Evolutionary conservation across 768 basidiomycete genomes (phyloP).

Genomic region (Boletus fagicola): DNA sequence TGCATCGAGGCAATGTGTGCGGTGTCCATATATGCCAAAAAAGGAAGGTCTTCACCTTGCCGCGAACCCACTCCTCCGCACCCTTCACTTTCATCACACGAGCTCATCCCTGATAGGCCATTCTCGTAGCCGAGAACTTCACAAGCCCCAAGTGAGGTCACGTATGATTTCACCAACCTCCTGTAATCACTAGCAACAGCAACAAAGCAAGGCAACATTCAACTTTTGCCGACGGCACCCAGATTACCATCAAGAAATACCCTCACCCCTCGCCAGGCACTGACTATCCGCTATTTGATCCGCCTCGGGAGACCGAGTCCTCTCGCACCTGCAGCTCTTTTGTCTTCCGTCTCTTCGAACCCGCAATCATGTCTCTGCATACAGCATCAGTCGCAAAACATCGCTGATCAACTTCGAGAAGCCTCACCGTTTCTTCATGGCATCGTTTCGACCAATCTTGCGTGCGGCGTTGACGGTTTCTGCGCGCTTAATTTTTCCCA

Average conservation of each 20-base stretch:
- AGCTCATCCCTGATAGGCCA: neutral
- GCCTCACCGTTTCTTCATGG: slow-evolving; percentile 67
- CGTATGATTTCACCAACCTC: neutral
- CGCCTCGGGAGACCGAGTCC: neutral
- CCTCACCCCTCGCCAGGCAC: neutral
- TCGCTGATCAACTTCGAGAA: neutral
- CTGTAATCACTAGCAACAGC: neutral
- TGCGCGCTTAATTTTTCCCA: slow-evolving; percentile 82
- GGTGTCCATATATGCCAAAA: neutral
- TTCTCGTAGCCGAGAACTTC: neutral
- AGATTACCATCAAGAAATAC: too few species aligned
- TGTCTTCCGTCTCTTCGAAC: slow-evolving; percentile 63
- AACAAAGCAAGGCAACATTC: slow-evolving; percentile 10
- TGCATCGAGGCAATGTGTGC: slow-evolving; percentile 23
- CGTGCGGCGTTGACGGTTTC: slow-evolving; percentile 72
- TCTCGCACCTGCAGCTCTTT: slow-evolving; percentile 23
- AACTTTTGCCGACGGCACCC: slow-evolving; percentile 6
- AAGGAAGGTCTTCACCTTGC: slow-evolving; percentile 14
- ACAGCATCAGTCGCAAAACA: neutral
- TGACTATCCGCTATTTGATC: neutral
- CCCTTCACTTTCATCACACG: slow-evolving; percentile 10
- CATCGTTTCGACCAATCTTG: slow-evolving; percentile 64
- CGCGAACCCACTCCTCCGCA: neutral
- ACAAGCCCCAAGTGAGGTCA: neutral
- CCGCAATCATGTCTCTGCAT: slow-evolving; percentile 73